Conservation (phyloP, 768 basidiomycete species). For the Tricholoma saponaceum region DNA sequence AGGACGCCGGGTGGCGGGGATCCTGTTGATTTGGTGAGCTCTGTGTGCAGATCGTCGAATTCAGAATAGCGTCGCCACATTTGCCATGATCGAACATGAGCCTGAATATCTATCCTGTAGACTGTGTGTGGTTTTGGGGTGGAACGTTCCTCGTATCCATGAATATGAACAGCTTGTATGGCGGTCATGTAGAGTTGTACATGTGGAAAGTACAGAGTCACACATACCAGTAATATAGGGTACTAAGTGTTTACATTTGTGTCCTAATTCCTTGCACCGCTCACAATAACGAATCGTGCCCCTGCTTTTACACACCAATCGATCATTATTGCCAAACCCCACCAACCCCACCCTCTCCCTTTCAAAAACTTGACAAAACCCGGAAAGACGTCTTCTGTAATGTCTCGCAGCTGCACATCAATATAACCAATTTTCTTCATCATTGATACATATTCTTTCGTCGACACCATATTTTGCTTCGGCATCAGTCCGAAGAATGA, state of each 20-base stretch:
- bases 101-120: conserved; percentile 81
- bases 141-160: conserved; percentile 61
- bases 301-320: conserved; percentile 33
- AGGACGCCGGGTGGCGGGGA: conserved; percentile 75
- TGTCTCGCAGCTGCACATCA: conserved; percentile 52
- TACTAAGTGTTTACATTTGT: neutral
- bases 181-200: conserved; percentile 45
- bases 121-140: conserved; percentile 77
- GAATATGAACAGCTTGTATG: conserved; percentile 74
- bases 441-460: conserved; percentile 36
- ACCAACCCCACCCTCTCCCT: conserved; percentile 38
- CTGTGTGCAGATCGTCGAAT: conserved; percentile 82
- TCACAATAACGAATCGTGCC: conserved; percentile 48
- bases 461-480: conserved; percentile 43
- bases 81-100: conserved; percentile 88
- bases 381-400: conserved; percentile 55
- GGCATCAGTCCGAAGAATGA: conserved; percentile 42
- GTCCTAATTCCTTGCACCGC: conserved; percentile 21
- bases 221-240: conserved; percentile 4
- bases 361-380: conserved; percentile 49
- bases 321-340: conserved; percentile 35
- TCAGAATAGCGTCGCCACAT: conserved; percentile 95
- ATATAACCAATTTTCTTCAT: conserved; percentile 49
- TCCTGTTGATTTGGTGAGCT: conserved; percentile 76
- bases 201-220: neutral